phyloP scores from a whole-genome alignment of 164 flowering plant genomes.

The Berberis thunbergii region DNA sequence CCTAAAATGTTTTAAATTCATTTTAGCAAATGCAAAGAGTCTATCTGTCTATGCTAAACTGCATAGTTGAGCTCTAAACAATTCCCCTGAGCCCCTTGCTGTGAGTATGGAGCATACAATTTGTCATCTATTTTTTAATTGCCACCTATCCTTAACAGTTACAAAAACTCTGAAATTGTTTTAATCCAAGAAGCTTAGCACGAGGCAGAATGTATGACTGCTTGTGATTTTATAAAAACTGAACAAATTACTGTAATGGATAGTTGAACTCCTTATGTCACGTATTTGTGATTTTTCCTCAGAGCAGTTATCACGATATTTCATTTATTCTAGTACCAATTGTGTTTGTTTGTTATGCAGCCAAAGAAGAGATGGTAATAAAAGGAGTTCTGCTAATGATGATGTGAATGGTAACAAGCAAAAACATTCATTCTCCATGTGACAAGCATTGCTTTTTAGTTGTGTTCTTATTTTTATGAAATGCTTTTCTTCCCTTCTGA shows the following conservation, averaged over 20 bases:
- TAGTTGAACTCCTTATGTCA: background rate
- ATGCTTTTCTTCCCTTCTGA: conserved; percentile 13
- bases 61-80: too few species aligned
- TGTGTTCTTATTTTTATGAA: conserved; percentile 7
- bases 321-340: background rate
- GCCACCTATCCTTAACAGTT: too few species aligned
- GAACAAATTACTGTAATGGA: background rate
- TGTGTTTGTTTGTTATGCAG: conserved; percentile 21
- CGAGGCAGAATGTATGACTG: too few species aligned
- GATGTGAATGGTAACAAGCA: conserved; percentile 32
- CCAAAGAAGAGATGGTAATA: conserved; percentile 28
- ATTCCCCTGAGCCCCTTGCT: too few species aligned
- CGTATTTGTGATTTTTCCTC: background rate
- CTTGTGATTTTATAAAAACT: too few species aligned
- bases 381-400: conserved; percentile 14
- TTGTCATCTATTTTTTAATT: too few species aligned
- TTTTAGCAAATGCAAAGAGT: too few species aligned
- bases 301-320: background rate
- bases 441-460: conserved; percentile 4
- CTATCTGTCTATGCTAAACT: too few species aligned
- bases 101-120: too few species aligned
- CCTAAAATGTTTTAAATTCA: too few species aligned
- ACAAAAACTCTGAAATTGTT: too few species aligned
- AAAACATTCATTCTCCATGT: conserved; percentile 10
- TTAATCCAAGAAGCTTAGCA: too few species aligned